Evolutionary conservation across 352 stramenopile species (phyloP), one percentile per base, ranked within the genome.

Genomic region (Globisporangium cederbergense): DNA sequence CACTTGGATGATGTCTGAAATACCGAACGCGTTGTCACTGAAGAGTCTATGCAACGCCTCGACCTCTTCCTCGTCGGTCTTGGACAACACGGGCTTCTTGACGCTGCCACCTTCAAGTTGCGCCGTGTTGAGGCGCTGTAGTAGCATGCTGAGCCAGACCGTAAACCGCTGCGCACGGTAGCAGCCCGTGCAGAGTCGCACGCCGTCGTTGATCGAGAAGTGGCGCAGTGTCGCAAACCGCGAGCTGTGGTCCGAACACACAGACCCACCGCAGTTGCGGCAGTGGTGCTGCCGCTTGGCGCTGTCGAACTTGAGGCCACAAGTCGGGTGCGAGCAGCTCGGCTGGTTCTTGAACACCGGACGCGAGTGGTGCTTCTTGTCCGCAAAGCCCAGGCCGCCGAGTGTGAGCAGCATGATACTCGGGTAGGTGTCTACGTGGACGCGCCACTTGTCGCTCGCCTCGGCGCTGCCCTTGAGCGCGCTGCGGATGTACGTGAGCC

Each of bases 241-340:
- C 22, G 76, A 82, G 68, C 86, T 94, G 67, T 94, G 86, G 66
- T 92, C 82, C 9, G 86, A 92, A 63, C 86, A 94, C 18, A 92
- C 77, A 0, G 83, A 88, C 20, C 81, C 81, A 11, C 86, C 86
- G 45, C 86, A 94, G 68, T 91, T 94, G 9, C 83, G 83, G 45
- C 86, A 94, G 69, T 94, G 83, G 58, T 94, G 86, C 67, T 94
- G 86, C 22, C 86, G 79, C 72, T 90, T 91, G 3, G 81, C 80
- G 59, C 74, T 87, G 59, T 94, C 86, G 56, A 94, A 92, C 25
- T 80, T 80, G 50, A 85, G 74, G n/a, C 70, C 59, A 58, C 86
- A 94, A 30, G 71, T 79, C 10, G 79, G 77, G 42, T 92, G 83
- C 32, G 70, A 76, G 67, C 86, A 94, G 36, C 61, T 80, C 34